Evolutionary conservation across 2,329 filamentous ascomycete genomes (phyloP).

Genomic region (Incumbomyces delicatus): DNA sequence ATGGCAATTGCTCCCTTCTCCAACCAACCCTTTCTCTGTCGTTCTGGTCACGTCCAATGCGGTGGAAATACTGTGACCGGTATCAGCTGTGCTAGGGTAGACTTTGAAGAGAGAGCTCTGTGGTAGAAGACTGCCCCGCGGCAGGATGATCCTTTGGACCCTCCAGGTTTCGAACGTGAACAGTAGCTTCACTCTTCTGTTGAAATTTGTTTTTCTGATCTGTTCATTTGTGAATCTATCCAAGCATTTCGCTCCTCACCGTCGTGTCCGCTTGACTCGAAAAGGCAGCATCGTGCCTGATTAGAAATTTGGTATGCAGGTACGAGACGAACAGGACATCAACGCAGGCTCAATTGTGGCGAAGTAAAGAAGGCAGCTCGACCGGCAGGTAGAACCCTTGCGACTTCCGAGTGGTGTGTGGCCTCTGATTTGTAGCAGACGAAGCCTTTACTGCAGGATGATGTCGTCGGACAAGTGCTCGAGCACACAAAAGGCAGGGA

Average conservation of each 20-base stretch:
- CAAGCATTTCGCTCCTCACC: not conserved
- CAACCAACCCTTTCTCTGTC: no score
- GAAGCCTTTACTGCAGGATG: not conserved
- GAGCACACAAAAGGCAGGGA: not conserved
- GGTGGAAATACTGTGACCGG: no score
- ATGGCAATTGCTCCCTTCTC: no score
- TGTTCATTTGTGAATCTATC: not conserved
- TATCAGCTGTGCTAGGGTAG: no score
- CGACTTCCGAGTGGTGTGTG: no score
- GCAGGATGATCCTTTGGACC: no score
- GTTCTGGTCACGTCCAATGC: no score
- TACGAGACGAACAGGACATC: not conserved
- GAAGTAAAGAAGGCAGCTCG: not conserved
- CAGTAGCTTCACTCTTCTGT: not conserved
- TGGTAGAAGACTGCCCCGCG: no score
- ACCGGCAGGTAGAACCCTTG: not conserved
- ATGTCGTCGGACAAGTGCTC: not conserved
- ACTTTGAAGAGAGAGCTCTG: no score
- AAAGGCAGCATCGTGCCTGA: not conserved
- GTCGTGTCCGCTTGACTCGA: not conserved
- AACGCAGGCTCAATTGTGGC: not conserved
- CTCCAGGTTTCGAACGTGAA: no score
- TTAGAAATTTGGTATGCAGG: conserved; percentile 2
- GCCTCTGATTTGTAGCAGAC: no score
- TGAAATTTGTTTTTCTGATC: not conserved